Base-by-base conservation (phyloP, 805 yeast species). In the Wickerhamiella alocasiicola region DNA sequence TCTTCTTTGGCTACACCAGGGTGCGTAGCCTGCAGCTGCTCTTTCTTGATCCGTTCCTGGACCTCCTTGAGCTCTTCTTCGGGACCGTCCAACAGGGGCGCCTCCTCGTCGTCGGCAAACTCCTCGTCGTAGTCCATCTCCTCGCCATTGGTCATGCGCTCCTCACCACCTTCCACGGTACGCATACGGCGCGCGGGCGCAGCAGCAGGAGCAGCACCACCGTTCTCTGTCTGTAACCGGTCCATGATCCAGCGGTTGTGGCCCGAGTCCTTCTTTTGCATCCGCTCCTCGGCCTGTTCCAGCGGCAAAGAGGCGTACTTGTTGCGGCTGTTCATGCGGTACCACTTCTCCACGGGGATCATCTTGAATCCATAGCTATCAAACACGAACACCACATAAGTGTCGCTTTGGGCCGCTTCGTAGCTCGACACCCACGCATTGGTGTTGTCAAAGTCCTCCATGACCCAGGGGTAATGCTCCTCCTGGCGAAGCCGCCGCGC, bases 81-180 rank as follows among this genome's bases (percentile, higher is more conserved):
- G 46, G 87, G 69, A 35, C 95, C 95, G 54, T 88, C 97, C 68
- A 88, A 75, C 44, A 91, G 81, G 21, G 98, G 98, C 1, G 97
- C 97, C 58, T 88, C 98, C 63, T 91, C 98, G 59, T 91, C 98
- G 60, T 91, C 98, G 20, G 91, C 96, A 61, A 91, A 91, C 58
- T 87, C 96, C 58, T 91, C 97, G 51, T 91, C 96, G 54, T 70
- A 88, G 62, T 88, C 98, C 53, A 91, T 64, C 55, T 85, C 96
- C 49, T 87, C 96, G 48, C 81, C 84, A 44, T 84, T 94, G 28
- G 53, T 66, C 50, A 32, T 53, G 50, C 50, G 59, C 50, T 40
- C 60, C 56, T 49, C 67, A 63, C 51, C 72, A 54, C 55, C 71
- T 60, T 46, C 62, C 42, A 42, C 60, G 44, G 53, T 50, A 33